A percentile compares a stretch with the other conserved stretches of the same genome.
phyloP scores from a whole-genome alignment of 257 asterid genomes.

The Mentha longifolia region DNA sequence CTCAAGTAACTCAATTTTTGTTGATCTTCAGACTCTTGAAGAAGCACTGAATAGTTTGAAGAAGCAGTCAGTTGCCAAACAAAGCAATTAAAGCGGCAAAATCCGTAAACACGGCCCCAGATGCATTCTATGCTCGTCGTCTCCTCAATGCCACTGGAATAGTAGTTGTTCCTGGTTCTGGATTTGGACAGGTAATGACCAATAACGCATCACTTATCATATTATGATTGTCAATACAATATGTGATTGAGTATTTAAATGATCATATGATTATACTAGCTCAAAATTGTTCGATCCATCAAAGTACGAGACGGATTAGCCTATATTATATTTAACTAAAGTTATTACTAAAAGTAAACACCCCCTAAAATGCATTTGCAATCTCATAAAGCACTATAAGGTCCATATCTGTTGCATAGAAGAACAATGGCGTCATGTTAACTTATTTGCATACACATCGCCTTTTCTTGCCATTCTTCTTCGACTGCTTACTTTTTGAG shows the following conservation, averaged over 20 bases:
- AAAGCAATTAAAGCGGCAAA: slow-evolving; percentile 90
- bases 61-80: slow-evolving; percentile 76
- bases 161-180: slow-evolving; percentile 96
- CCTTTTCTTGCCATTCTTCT: not conserved
- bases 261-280: no score
- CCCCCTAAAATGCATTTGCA: no score
- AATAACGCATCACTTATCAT: not conserved
- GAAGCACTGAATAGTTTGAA: slow-evolving; percentile 75
- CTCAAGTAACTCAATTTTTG: not conserved
- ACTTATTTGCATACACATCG: not conserved
- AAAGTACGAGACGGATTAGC: no score
- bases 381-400: no score
- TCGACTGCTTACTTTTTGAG: not conserved
- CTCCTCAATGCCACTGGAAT: slow-evolving; percentile 96
- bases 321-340: no score
- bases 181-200: slow-evolving; percentile 79
- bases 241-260: not conserved
- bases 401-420: no score
- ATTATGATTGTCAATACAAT: not conserved
- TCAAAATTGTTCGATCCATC: no score
- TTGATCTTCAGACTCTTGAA: slow-evolving; percentile 66
- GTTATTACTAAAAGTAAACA: no score
- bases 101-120: slow-evolving; percentile 70
- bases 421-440: no score
- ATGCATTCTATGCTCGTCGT: slow-evolving; percentile 67